Percentiles rank a stretch among this genome's conserved stretches.
Evolutionary conservation across 768 basidiomycete species (phyloP).

Genomic region (Agrocybe pediades): DNA sequence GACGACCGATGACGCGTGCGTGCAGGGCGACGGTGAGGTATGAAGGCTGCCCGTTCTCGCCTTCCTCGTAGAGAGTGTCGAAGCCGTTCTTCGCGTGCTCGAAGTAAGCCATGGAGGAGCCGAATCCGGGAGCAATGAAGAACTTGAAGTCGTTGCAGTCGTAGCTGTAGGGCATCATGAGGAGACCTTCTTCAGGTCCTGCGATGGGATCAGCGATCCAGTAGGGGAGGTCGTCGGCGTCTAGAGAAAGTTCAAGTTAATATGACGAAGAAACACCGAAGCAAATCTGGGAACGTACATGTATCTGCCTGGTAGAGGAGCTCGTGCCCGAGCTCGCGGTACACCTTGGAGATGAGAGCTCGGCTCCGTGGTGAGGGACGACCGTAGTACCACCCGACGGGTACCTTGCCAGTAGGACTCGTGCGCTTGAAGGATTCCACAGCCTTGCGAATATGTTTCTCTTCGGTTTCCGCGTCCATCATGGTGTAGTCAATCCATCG

Average conservation of each 20-base stretch:
- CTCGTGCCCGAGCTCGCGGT: constrained; percentile 16
- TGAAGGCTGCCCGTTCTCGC: constrained; percentile 12
- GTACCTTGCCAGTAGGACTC: constrained; percentile 14
- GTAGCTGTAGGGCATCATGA: constrained; percentile 18
- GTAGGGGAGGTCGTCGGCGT: constrained; percentile 20
- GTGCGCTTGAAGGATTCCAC: constrained; percentile 15
- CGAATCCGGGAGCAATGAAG: constrained; percentile 17
- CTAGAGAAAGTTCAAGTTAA: not conserved
- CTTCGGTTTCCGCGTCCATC: constrained; percentile 16
- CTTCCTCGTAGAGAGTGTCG: constrained; percentile 19
- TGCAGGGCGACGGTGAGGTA: constrained; percentile 18
- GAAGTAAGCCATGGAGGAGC: constrained; percentile 18
- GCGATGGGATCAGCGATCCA: constrained; percentile 18
- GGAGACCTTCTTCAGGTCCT: constrained; percentile 10
- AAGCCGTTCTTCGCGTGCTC: constrained; percentile 18
- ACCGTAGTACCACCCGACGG: constrained; percentile 20
- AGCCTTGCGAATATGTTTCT: constrained; percentile 15
- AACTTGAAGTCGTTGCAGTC: constrained; percentile 21
- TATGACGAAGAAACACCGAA: not conserved
- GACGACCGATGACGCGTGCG: constrained; percentile 16
- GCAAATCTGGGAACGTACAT: not conserved
- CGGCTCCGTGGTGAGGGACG: constrained; percentile 16
- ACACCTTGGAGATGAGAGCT: constrained; percentile 17
- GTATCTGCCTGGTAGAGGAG: constrained; percentile 18
- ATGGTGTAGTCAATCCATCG: constrained; percentile 18